Base-by-base conservation (phyloP, 306 rosid species). In the Fragaria nilgerrensis region DNA sequence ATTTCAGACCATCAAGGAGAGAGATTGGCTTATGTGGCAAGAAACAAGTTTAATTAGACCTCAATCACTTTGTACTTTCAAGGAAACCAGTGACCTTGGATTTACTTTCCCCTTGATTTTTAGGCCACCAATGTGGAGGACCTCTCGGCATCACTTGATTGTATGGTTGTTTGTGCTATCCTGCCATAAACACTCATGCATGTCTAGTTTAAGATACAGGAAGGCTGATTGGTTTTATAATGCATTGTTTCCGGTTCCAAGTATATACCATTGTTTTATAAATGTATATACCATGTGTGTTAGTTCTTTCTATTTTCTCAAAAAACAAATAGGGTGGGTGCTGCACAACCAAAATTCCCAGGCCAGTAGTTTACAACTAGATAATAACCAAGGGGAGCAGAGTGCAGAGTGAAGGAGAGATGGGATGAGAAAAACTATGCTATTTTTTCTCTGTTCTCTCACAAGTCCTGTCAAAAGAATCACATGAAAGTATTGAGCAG, bases 1-100 rank as follows among this genome's bases (percentile, higher is more conserved):
- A 78, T 71, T 95, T 88, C 88, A 95, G 91, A 90, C 98, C 98
- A 58, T 56, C 89, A 39, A 86, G 78, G 76, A 92, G 80, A 85
- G 89, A 89, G 20, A 72, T 61, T 74, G 73, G 64, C 70, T 83
- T 90, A 20, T 94, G 97, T 79, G 96, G 96, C 72, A 81, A 82
- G 59, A 19, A 25, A 15, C 23, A 69, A 37, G 8, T 3, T 16
- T 36, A 65, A 20, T 9, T 7, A 65, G 25, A 36, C 47, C 70
- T 36, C 70, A 34, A 36, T 7, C 3, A 19, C n/a, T 11, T 36
- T 66, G 48, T 66, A 37, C 11, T 63, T 66, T 45, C 75, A 49
- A 72, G 14, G 53, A 49, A 17, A 25, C 48, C 25, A 65, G 15
- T 36, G 66, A 36, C 69, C 45, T 64, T 66, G 50, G 72, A 67